phyloP scores from a whole-genome alignment of 1,284 basidiomycete species.

The Hypsizygus ulmarius region DNA sequence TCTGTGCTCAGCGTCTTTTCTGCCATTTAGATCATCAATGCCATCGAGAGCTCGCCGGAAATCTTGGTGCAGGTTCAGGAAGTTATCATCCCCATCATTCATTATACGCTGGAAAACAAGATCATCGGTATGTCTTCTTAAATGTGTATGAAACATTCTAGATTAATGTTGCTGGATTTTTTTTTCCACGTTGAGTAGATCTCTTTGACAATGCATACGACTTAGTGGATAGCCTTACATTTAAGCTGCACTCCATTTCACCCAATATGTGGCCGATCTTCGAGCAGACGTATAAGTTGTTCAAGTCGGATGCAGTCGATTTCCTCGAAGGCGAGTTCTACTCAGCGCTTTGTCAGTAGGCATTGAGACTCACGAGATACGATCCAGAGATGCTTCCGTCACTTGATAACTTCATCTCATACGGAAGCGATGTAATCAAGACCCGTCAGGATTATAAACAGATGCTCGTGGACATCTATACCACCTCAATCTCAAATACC shows the following conservation, averaged over 20 bases:
- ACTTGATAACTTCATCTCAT: slow-evolving; percentile 88
- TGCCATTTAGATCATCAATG: slow-evolving; percentile 55
- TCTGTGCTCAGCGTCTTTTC: slow-evolving; percentile 1
- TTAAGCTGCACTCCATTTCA: slow-evolving; percentile 76
- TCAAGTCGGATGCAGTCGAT: slow-evolving; percentile 83
- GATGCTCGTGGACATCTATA: slow-evolving; percentile 85
- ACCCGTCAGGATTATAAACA: slow-evolving; percentile 72
- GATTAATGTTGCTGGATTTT: too few species aligned
- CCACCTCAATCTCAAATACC: slow-evolving; percentile 67
- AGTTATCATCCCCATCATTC: slow-evolving; percentile 77
- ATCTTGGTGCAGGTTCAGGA: slow-evolving; percentile 81
- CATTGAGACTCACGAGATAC: neutral
- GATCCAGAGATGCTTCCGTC: slow-evolving; percentile 82
- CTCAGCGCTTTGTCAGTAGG: neutral
- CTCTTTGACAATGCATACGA: slow-evolving; percentile 89
- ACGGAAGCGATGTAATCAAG: slow-evolving; percentile 76
- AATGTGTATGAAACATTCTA: too few species aligned
- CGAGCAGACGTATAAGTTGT: slow-evolving; percentile 79
- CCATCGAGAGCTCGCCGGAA: slow-evolving; percentile 73
- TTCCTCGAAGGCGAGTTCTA: slow-evolving; percentile 72
- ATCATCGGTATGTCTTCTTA: slow-evolving; percentile 58
- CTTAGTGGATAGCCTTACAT: slow-evolving; percentile 82
- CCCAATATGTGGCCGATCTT: slow-evolving; percentile 87
- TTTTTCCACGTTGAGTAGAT: slow-evolving; percentile 45
- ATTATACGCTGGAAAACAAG: slow-evolving; percentile 74